Evolutionary conservation across 1,284 basidiomycete species (phyloP).

Genomic region (Ceratobasidium sp.): DNA sequence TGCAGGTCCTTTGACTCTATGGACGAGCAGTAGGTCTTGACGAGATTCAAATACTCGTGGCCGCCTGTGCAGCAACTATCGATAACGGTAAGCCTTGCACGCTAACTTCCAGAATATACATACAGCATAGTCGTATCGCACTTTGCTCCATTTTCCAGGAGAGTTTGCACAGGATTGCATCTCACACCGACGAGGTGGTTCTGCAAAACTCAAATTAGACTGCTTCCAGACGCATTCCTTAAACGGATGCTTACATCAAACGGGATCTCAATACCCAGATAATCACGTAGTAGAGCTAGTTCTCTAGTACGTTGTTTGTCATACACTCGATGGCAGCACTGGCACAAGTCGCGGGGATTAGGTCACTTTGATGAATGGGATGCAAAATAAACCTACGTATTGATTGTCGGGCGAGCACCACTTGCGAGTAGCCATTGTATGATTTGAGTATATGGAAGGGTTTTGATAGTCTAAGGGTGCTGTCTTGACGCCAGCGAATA

Average conservation of each 20-base stretch:
- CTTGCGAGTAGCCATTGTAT: constrained; percentile 2
- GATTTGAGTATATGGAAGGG: neutral
- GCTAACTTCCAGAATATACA: neutral
- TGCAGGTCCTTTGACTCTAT: neutral
- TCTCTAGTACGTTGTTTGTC: constrained; percentile 5
- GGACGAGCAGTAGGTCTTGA: constrained; percentile 31
- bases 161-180: neutral
- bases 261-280: constrained; percentile 18
- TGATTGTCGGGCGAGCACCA: constrained; percentile 20
- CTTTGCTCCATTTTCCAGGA: neutral
- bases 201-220: neutral
- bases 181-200: constrained; percentile 30
- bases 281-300: constrained; percentile 17
- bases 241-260: constrained; percentile 16
- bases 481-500: neutral
- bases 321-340: constrained; percentile 33
- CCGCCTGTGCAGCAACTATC: constrained; percentile 31
- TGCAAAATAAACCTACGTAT: constrained; percentile 7
- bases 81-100: neutral
- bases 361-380: neutral
- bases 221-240: too few species aligned
- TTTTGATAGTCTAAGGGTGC: constrained; percentile 8
- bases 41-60: constrained; percentile 14
- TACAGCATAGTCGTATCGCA: constrained; percentile 22
- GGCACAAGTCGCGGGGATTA: neutral